Conservation (phyloP, 139 green algal species). For the Volvox reticuliferus region DNA sequence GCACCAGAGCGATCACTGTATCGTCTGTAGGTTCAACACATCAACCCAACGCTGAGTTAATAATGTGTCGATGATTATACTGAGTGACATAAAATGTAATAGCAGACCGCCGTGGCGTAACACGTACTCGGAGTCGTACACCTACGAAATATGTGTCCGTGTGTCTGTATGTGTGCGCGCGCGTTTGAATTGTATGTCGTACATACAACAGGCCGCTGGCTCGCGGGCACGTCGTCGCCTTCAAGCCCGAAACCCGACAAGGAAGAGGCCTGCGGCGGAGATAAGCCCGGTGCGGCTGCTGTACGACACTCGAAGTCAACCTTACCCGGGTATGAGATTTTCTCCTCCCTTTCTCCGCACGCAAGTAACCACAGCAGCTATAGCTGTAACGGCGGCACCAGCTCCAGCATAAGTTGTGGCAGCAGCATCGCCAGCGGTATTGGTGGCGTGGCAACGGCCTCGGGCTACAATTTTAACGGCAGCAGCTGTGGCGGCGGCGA, state of each 20-base stretch:
- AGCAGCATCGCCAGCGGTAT: not conserved
- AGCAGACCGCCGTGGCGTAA: no score
- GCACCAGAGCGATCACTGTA: no score
- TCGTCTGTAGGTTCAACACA: no score
- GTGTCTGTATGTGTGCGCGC: no score
- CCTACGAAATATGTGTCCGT: no score
- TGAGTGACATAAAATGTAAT: no score
- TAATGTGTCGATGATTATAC: no score
- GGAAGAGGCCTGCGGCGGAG: not conserved
- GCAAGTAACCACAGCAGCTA: not conserved
- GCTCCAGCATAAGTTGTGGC: not conserved
- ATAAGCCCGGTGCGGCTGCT: not conserved
- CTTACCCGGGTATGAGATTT: not conserved
- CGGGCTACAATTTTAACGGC: no score
- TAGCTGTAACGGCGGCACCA: not conserved
- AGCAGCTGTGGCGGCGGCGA: no score
- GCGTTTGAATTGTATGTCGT: not conserved
- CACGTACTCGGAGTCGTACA: no score
- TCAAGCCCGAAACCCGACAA: not conserved
- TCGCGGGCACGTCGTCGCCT: not conserved
- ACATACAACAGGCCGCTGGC: not conserved
- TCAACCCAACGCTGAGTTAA: no score
- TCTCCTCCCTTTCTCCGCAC: not conserved
- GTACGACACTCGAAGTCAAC: not conserved
- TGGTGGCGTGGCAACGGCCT: not conserved